Base-by-base conservation (phyloP, 805 yeast genomes). In the Kazachstania africana region DNA sequence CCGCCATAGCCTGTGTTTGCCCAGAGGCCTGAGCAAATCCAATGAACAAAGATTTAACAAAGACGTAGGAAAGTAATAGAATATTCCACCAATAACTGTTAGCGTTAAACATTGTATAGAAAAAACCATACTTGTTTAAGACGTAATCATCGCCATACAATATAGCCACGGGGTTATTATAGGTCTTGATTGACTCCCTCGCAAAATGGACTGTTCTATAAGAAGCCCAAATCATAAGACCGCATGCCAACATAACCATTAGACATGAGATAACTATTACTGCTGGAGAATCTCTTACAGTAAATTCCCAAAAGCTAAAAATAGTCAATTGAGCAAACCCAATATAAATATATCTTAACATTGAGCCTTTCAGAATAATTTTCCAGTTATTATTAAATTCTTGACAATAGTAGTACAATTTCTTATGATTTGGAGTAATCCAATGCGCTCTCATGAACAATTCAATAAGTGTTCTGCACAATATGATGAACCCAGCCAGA, bases 41-140 rank as follows among this genome's bases (percentile, higher is more conserved):
- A 47, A 87, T 74, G 49, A 87, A 79, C 12, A 78, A 48, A 12
- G 77, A 72, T 57, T 81, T 84, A 36, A 78, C 47, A 24, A 80
- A 66, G 33, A 68, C 65, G 55, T 82, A 80, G 3, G 53, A 52
- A 25, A 84, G 47, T 30, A 78, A 53, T 2, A 80, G 76, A 12
- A 66, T 59, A 36, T 88, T 82, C 68, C 87, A 87, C 82, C 85
- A 87, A 59, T 81, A 85, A 47, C 67, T 74, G 16, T 64, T 63
- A 14, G 95, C 93, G 40, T 72, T 70, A 57, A 78, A 85, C 85
- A 83, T 84, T 12, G 94, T 80, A 59, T 85, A 87, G 47, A 85
- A 72, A 58, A 78, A 87, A 0, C 95, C 95, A 50, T 78, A 85
- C 50, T 78, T 78, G 61, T 76, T 71, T 50, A 85, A 67, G 21